phyloP scores from a whole-genome alignment of 2,329 filamentous ascomycete genomes.

The Xylaria sp. region DNA sequence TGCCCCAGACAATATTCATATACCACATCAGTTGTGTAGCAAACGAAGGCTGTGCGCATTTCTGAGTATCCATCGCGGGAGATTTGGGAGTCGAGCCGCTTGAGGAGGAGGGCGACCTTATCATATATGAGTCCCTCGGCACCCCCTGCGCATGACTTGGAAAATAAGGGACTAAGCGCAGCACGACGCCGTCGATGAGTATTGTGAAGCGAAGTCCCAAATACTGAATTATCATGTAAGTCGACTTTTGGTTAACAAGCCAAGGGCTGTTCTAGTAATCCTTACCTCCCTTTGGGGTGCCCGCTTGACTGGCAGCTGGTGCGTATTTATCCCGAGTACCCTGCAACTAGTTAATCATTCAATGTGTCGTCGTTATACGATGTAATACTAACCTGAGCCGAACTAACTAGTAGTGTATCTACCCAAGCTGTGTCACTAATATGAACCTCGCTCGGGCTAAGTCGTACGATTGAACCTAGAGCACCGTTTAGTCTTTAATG shows the following conservation, averaged over 20 bases:
- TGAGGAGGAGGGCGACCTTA: conserved; percentile 26
- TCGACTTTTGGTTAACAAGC: background rate
- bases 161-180: conserved; percentile 34
- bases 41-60: conserved; percentile 25
- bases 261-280: background rate
- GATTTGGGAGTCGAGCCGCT: conserved; percentile 29
- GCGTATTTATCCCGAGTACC: conserved; percentile 36
- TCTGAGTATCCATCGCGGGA: conserved; percentile 25
- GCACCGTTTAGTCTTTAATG: conserved; percentile 38
- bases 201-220: conserved; percentile 31
- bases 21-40: conserved; percentile 29
- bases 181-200: conserved; percentile 33
- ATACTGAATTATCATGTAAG: conserved; percentile 19
- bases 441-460: conserved; percentile 63
- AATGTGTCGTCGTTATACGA: background rate
- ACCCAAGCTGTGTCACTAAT: conserved; percentile 34
- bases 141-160: conserved; percentile 20
- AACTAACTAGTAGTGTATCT: conserved; percentile 27
- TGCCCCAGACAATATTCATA: conserved; percentile 31
- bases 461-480: conserved; percentile 61
- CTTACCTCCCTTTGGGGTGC: conserved; percentile 31
- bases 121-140: conserved; percentile 34
- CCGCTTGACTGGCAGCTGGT: conserved; percentile 32
- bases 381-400: conserved; percentile 26
- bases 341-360: conserved; percentile 10